Conservation (phyloP, 805 yeast genomes). For the Ogataea ramenticola region DNA sequence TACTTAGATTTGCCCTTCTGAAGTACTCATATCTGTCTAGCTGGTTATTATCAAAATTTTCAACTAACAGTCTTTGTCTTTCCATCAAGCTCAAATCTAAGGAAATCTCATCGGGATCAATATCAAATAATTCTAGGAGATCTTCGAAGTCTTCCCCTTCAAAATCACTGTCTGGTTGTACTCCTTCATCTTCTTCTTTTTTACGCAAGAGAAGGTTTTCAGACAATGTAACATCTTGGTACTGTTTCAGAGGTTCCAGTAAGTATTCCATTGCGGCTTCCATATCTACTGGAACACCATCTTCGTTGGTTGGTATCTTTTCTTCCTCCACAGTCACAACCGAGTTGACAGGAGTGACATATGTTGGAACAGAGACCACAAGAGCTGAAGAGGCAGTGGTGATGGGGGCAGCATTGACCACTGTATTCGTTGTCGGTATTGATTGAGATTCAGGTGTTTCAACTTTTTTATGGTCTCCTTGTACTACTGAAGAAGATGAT, state of each 20-base stretch:
- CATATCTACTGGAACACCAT: constrained; percentile 19
- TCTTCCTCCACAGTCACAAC: background rate
- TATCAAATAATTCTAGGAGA: constrained; percentile 21
- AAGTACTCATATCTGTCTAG: constrained; percentile 82
- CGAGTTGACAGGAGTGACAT: no score
- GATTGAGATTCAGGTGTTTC: no score
- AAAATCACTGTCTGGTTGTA: constrained; percentile 15
- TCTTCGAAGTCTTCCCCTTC: constrained; percentile 21
- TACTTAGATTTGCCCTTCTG: constrained; percentile 68
- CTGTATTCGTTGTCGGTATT: no score
- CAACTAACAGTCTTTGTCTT: constrained; percentile 52
- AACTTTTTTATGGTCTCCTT: no score
- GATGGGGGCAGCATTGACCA: no score
- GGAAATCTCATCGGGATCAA: constrained; percentile 23
- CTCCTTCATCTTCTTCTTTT: constrained; percentile 23
- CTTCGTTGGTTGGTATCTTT: constrained; percentile 2
- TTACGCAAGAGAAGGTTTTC: constrained; percentile 17
- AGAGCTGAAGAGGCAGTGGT: no score
- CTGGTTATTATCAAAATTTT: constrained; percentile 73
- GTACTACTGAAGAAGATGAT: no score
- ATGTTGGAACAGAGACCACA: no score
- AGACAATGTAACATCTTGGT: constrained; percentile 13
- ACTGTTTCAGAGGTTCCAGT: constrained; percentile 15
- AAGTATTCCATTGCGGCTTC: constrained; percentile 17
- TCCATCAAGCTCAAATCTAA: constrained; percentile 44